phyloP scores from a whole-genome alignment of 2,329 filamentous ascomycete species.

The Proliferodiscus dingleyae region DNA sequence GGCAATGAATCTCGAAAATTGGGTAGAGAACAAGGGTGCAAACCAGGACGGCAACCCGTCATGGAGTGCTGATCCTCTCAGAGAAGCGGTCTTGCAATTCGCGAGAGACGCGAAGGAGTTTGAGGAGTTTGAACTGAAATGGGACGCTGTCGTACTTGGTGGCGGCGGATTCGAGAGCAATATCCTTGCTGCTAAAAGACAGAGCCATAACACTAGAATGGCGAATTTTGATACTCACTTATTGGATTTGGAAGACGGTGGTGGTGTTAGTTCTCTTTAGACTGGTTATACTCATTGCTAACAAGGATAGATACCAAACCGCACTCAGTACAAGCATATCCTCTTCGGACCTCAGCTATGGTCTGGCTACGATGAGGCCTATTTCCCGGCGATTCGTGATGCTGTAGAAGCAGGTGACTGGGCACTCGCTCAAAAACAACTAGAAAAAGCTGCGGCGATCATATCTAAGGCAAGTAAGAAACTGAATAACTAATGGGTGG shows the following conservation, averaged over 20 bases:
- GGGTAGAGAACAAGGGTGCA: slow-evolving; percentile 53
- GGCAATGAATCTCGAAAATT: slow-evolving; percentile 61
- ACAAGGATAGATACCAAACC: slow-evolving; percentile 63
- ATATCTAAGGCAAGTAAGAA: slow-evolving; percentile 52
- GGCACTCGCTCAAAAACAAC: slow-evolving; percentile 59
- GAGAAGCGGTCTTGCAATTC: slow-evolving; percentile 58
- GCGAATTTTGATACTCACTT: slow-evolving; percentile 76
- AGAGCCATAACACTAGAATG: slow-evolving; percentile 75
- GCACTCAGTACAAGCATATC: slow-evolving; percentile 91
- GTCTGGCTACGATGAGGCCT: slow-evolving; percentile 62
- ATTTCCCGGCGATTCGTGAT: slow-evolving; percentile 83
- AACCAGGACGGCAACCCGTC: slow-evolving; percentile 42
- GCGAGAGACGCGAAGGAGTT: slow-evolving; percentile 59
- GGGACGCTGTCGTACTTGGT: slow-evolving; percentile 68
- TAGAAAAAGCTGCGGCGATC: slow-evolving; percentile 67
- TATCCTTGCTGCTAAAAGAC: slow-evolving; percentile 60
- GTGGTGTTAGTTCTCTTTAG: slow-evolving; percentile 59
- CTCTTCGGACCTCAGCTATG: slow-evolving; percentile 80
- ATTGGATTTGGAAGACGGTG: slow-evolving; percentile 66
- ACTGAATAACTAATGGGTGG: slow-evolving; percentile 13
- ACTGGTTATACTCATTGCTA: slow-evolving; percentile 9
- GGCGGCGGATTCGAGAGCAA: slow-evolving; percentile 73
- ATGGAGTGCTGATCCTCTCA: slow-evolving; percentile 45
- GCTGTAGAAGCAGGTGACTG: slow-evolving; percentile 69
- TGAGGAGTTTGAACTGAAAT: slow-evolving; percentile 69